Percentiles rank a stretch among this genome's conserved stretches.
phyloP scores from a whole-genome alignment of 139 green algal genomes.

The Closterium sp. region DNA sequence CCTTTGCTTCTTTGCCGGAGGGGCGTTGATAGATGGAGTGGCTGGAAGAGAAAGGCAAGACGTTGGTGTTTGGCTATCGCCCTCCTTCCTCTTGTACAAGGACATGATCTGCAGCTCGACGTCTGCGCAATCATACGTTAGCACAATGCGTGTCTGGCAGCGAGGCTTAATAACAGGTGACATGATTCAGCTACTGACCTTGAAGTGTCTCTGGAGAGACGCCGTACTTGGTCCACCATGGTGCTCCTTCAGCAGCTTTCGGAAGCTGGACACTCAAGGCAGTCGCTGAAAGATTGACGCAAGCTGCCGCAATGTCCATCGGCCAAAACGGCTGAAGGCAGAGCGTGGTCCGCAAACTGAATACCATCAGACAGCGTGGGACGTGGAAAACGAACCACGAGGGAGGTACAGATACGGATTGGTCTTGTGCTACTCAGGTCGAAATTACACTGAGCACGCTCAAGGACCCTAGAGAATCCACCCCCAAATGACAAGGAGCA shows the following conservation, averaged over 20 bases:
- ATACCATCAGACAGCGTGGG: neutral
- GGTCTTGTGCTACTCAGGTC: neutral
- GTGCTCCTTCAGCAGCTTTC: neutral
- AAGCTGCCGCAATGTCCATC: slow-evolving; percentile 37
- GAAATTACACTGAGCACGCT: neutral
- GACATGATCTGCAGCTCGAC: slow-evolving; percentile 40
- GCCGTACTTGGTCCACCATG: slow-evolving; percentile 22
- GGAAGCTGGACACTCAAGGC: slow-evolving; percentile 8
- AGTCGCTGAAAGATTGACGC: slow-evolving; percentile 25
- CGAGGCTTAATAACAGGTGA: neutral
- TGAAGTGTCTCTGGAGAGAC: neutral
- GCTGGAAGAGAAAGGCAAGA: slow-evolving; percentile 24
- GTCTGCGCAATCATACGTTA: slow-evolving; percentile 15
- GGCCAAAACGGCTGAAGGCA: slow-evolving; percentile 31
- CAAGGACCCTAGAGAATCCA: neutral
- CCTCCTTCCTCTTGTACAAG: slow-evolving; percentile 46
- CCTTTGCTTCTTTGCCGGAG: neutral
- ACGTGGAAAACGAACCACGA: neutral
- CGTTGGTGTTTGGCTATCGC: slow-evolving; percentile 21
- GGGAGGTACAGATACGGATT: slow-evolving; percentile 5
- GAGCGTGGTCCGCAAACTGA: slow-evolving; percentile 36
- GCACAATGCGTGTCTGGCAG: neutral
- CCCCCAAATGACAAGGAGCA: neutral
- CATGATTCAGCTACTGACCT: neutral
- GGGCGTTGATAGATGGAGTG: slow-evolving; percentile 7